phyloP scores from a whole-genome alignment of 805 yeast genomes.

The Isabelozyma gotoi region DNA sequence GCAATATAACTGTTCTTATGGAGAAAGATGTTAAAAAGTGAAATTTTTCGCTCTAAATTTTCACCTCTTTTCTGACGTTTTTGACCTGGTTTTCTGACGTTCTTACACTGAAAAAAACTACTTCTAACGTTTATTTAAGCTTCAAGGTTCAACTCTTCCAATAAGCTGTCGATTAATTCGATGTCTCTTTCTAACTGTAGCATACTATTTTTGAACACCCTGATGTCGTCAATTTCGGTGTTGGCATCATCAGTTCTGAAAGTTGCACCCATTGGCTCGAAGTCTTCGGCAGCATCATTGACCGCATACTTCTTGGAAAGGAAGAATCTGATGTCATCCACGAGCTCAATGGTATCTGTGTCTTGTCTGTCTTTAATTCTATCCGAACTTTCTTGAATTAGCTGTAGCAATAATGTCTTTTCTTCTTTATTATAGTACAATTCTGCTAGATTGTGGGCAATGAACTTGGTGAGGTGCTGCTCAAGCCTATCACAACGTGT shows the following conservation, averaged over 20 bases:
- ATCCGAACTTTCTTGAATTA: constrained; percentile 47
- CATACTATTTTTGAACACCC: constrained; percentile 14
- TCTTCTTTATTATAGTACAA: constrained; percentile 30
- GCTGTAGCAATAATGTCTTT: constrained; percentile 12
- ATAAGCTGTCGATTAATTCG: constrained; percentile 26
- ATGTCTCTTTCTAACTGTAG: constrained; percentile 23
- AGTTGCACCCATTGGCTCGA: constrained; percentile 18
- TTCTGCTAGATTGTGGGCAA: constrained; percentile 49
- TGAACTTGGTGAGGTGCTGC: constrained; percentile 54
- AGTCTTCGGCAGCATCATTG: constrained; percentile 22
- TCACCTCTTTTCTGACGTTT: background rate
- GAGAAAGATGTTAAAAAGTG: background rate
- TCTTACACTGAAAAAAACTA: background rate
- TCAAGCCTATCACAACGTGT: constrained; percentile 65
- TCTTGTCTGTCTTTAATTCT: constrained; percentile 63
- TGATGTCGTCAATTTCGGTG: constrained; percentile 13
- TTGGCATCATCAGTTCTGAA: constrained; percentile 9
- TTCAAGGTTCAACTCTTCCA: constrained; percentile 26
- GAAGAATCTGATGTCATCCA: constrained; percentile 75
- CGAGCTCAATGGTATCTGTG: constrained; percentile 75
- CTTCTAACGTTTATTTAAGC: constrained; percentile 16
- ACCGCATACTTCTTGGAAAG: constrained; percentile 41
- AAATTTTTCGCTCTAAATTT: background rate
- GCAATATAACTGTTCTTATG: background rate
- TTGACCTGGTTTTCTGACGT: background rate